Evolutionary conservation across 306 rosid species (phyloP).

Genomic region (Vigna angularis): DNA sequence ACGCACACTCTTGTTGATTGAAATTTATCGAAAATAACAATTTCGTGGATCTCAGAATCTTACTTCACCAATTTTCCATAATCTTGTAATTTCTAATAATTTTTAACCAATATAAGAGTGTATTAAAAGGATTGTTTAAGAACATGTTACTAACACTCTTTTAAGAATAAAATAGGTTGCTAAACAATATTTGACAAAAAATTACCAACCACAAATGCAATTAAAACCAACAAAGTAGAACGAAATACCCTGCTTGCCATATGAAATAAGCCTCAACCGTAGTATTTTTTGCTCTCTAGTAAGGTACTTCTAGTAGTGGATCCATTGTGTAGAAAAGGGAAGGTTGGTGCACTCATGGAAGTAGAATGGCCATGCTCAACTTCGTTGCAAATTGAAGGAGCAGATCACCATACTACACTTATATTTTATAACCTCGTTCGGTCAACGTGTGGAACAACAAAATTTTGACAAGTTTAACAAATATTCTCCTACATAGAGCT

Average conservation of each 20-base stretch:
- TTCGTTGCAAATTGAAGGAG: conserved; percentile 7
- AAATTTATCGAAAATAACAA: too few species aligned
- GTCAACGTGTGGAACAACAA: not conserved
- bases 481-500: conserved; percentile 9
- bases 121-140: too few species aligned
- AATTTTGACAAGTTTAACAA: conserved; percentile 2
- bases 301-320: not conserved
- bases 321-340: not conserved
- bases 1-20: too few species aligned
- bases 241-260: not conserved
- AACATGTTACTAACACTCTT: too few species aligned
- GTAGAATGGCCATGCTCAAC: conserved; percentile 4
- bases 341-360: not conserved
- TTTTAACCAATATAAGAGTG: too few species aligned
- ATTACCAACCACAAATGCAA: not conserved
- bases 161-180: not conserved
- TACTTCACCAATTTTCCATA: too few species aligned
- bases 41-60: too few species aligned
- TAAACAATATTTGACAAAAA: not conserved
- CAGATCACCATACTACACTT: conserved; percentile 20
- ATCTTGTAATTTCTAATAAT: too few species aligned
- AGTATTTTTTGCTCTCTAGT: not conserved
- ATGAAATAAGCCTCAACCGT: not conserved
- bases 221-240: not conserved
- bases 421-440: not conserved